phyloP scores from a whole-genome alignment of 345 rosid genomes.

The Draba incana region DNA sequence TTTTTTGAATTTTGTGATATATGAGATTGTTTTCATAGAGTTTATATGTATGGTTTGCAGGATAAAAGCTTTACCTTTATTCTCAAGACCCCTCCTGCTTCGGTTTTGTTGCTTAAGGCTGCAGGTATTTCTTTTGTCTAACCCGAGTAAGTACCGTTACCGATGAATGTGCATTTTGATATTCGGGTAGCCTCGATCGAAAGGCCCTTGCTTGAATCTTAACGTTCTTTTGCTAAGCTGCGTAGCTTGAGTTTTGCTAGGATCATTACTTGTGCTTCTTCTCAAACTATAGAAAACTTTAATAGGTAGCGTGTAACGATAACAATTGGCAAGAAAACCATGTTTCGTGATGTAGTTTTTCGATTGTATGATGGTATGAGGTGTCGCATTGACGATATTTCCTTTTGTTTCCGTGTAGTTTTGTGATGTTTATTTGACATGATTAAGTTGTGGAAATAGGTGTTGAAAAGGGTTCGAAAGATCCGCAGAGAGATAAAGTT shows the following conservation, averaged over 20 bases:
- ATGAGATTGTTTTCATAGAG: conserved; percentile 5
- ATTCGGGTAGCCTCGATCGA: not conserved
- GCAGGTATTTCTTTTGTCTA: conserved; percentile 59
- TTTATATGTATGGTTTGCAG: conserved; percentile 46
- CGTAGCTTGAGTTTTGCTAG: conserved; percentile 5
- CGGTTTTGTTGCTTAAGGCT: conserved; percentile 90
- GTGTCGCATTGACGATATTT: not conserved
- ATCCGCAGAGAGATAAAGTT: conserved; percentile 71
- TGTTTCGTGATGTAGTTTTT: not conserved
- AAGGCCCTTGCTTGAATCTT: not conserved
- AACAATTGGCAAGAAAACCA: not conserved
- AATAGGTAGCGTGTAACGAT: not conserved
- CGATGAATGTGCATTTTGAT: conserved; percentile 7
- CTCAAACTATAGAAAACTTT: not conserved
- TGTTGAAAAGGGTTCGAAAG: conserved; percentile 85
- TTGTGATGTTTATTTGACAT: conserved; percentile 24
- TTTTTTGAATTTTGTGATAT: not conserved
- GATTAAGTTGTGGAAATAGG: conserved; percentile 49
- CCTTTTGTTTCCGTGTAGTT: not conserved
- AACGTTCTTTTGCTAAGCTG: not conserved
- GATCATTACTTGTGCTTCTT: conserved; percentile 12
- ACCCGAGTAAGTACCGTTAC: not conserved
- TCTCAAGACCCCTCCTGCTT: conserved; percentile 96
- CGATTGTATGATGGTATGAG: not conserved
- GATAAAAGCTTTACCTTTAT: conserved; percentile 95